Base-by-base conservation (phyloP, 805 yeast genomes). In the Barnettozyma vustinii region DNA sequence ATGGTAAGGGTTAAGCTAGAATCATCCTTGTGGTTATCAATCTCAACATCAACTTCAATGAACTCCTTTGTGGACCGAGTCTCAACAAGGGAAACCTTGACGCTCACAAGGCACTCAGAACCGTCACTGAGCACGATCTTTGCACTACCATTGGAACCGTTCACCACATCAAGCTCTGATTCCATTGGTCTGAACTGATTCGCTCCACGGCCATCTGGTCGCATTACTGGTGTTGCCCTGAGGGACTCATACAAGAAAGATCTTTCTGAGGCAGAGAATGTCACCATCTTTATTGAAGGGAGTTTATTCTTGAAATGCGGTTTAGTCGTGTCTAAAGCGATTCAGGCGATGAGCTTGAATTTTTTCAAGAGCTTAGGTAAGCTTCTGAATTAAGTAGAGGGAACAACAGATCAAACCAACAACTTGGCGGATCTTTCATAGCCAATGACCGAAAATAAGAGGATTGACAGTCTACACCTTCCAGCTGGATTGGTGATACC, bases 61-160 rank as follows among this genome's bases (percentile, higher is more conserved):
- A 88, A 67, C 18, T 77, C 80, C 0, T 71, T 57, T 16, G 76
- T 74, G 13, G 49, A 51, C 6, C 66, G 56, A 49, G 67, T 68
- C 43, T 71, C 74, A 15, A 87, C 86, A 3, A 91, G 97, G 58
- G 86, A 85, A 12, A 91, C 80, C 67, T 94, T 94, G 43, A 92
- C 77, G 60, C 97, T 94, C 5, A 89, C 92, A 32, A 94, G 84
- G 58, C 96, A 89, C 67, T 94, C 98, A 52, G 89, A 80, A 20
- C 99, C 98, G 65, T 92, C 98, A 44, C 86, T 76, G 32, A 89
- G 77, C 54, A 90, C 76, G 18, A 92, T 79, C 68, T 96, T 77
- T 0, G 97, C 85, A 2, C 97, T 90, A 13, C 99, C 99, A 67
- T 92, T 88, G 3, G 97, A 86, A 45, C 83, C 79, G 0, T 96